Evolutionary conservation across 2,329 filamentous ascomycete genomes (phyloP).

Genomic region (Corynespora cassiicola): DNA sequence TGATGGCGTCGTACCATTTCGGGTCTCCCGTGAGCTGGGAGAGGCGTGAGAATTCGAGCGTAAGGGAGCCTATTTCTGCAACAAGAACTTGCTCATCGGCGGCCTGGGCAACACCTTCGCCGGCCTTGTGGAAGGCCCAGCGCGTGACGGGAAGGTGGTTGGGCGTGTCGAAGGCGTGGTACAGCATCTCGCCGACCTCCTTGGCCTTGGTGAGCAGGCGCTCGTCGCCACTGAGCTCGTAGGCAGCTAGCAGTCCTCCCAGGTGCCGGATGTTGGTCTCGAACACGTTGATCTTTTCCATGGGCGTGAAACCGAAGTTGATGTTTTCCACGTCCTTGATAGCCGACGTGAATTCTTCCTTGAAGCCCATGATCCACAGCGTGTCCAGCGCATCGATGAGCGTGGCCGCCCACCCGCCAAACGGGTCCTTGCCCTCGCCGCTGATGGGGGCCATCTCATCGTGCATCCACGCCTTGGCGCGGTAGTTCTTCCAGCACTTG

Average conservation of each 20-base stretch:
- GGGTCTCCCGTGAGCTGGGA: slow-evolving; percentile 53
- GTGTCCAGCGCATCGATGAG: slow-evolving; percentile 55
- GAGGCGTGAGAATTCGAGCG: slow-evolving; percentile 56
- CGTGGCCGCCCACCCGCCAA: slow-evolving; percentile 56
- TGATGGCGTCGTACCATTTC: slow-evolving; percentile 55
- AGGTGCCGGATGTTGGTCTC: slow-evolving; percentile 76
- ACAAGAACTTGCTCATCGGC: slow-evolving; percentile 51
- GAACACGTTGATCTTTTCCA: slow-evolving; percentile 54
- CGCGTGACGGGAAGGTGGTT: slow-evolving; percentile 81
- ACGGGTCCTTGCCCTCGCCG: slow-evolving; percentile 48
- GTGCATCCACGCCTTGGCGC: slow-evolving; percentile 54
- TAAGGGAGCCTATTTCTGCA: slow-evolving; percentile 56
- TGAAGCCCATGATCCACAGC: slow-evolving; percentile 56
- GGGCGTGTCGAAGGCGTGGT: slow-evolving; percentile 86
- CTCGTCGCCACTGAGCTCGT: slow-evolving; percentile 81
- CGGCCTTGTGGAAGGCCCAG: slow-evolving; percentile 50
- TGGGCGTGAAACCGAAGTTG: slow-evolving; percentile 48
- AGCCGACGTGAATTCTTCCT: slow-evolving; percentile 55
- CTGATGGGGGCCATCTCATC: slow-evolving; percentile 56
- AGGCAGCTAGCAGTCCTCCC: slow-evolving; percentile 83
- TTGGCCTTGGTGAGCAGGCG: slow-evolving; percentile 78
- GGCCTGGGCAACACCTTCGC: slow-evolving; percentile 44
- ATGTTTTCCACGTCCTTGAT: slow-evolving; percentile 51
- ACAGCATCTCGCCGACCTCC: slow-evolving; percentile 79
- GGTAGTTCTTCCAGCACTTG: slow-evolving; percentile 54